Percentiles rank a stretch among this genome's conserved stretches.
These are phyloP conservation scores for Musa acuminata DNA, from an alignment of 176 grass and related monocot genomes.

Conservation along the genomic window DNA sequence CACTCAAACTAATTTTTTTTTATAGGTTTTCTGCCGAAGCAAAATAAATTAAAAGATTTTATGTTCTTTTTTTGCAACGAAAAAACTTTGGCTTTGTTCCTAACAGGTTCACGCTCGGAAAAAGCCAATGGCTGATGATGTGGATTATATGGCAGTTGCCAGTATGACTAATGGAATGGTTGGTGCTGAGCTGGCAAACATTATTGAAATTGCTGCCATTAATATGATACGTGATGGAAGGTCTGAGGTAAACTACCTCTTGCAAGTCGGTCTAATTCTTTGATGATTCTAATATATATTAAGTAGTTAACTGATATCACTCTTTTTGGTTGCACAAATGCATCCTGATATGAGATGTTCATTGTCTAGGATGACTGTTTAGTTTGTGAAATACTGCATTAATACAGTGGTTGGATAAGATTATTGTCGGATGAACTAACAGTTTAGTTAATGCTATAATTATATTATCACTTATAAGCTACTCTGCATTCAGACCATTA, in stretches of 20 bases:
- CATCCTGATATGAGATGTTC: neutral
- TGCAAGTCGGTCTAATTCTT: neutral
- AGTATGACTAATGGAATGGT: conserved; percentile 36
- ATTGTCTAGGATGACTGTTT: neutral
- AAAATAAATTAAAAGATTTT: too few species aligned
- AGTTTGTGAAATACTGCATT: neutral
- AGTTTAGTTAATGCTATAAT: too few species aligned
- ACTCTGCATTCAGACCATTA: too few species aligned
- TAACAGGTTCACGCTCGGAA: conserved; percentile 28
- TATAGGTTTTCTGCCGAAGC: too few species aligned
- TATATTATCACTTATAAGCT: too few species aligned
- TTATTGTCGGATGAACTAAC: neutral
- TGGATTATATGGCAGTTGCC: conserved; percentile 30
- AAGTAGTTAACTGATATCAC: neutral
- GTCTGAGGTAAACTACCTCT: conserved; percentile 21
- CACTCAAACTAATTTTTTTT: neutral
- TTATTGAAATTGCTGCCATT: conserved; percentile 31
- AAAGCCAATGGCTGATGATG: conserved; percentile 31
- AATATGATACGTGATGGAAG: conserved; percentile 36
- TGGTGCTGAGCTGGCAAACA: conserved; percentile 34
- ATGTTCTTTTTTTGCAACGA: too few species aligned
- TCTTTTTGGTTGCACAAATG: neutral
- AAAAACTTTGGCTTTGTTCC: neutral
- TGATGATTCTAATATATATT: neutral
- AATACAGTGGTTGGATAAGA: neutral